Evolutionary conservation across 2,329 filamentous ascomycete species (phyloP), one percentile per base, ranked within the genome.

Genomic region (Fusarium veterinarium): DNA sequence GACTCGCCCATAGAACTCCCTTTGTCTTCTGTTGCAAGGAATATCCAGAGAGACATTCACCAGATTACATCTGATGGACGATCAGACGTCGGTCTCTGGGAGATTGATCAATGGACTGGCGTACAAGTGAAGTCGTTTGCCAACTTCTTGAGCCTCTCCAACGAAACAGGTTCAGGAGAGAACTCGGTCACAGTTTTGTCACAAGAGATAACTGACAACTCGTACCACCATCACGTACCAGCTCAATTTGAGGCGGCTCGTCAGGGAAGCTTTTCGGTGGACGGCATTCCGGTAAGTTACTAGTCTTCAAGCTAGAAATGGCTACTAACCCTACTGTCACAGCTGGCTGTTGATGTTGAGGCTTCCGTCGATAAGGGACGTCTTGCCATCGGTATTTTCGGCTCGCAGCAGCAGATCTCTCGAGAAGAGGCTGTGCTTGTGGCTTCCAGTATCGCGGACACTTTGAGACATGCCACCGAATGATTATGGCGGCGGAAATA

Each of bases 91-190:
- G 90, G 90, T 3, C 82, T 97, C 3, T 89, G 89, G 83, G 91
- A 97, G 79, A 91, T 97, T 41, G 81, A 85, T 25, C 80, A 86
- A 20, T 97, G 94, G 94, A 95, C 93, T 0, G 92, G 92, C 0
- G 82, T 94, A 4, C 84, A 81, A 60, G 80, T 97, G 2, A 88
- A 93, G 74, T 90, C 88, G 0, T 95, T 93, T 82, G 90, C 97
- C 75, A 98, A 98, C 79, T 96, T 97, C 72, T 81, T 97, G 23
- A 90, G 86, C 57, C 80, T 90, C 9, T 87, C 87, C 0, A 64
- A 70, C 12, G 44, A 60, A 19, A 35, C 33, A 14, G 45, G 46
- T 13, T 30, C 45, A 5, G 20, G 41, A 23, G 40, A 30, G 16
- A 45, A 48, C 19, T 55, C 23, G 7, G 61, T 76, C 23, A 64